These are phyloP conservation scores for Allantophomopsis cytisporea DNA, from an alignment of 2,329 filamentous ascomycete genomes.

Conservation along the genomic window DNA sequence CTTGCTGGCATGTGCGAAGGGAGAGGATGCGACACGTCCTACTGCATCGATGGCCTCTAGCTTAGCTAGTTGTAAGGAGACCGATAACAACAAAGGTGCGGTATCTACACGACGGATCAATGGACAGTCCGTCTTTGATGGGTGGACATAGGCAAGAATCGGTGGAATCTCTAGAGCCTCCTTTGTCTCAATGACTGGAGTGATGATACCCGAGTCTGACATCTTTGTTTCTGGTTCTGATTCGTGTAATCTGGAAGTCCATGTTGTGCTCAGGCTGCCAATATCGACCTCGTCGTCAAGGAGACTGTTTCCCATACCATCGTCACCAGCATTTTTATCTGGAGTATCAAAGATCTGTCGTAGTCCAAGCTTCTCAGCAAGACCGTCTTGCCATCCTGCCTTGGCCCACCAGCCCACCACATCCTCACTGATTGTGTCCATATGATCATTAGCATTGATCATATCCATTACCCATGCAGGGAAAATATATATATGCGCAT, in stretches of 20 bases:
- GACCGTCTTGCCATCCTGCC: constrained; percentile 73
- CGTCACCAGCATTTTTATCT: constrained; percentile 22
- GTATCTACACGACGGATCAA: constrained; percentile 84
- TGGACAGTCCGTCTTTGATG: constrained; percentile 28
- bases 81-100: constrained; percentile 63
- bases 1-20: constrained; percentile 68
- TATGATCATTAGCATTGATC: constrained; percentile 61
- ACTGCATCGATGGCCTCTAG: constrained; percentile 57
- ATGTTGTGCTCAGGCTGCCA: constrained; percentile 16
- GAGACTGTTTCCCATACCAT: constrained; percentile 13
- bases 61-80: constrained; percentile 80
- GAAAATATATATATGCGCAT: constrained; percentile 91
- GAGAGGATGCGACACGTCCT: constrained; percentile 42
- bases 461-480: constrained; percentile 85
- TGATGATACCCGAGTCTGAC: not conserved
- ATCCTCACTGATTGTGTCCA: constrained; percentile 85
- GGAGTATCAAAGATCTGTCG: constrained; percentile 45
- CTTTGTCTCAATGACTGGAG: constrained; percentile 2
- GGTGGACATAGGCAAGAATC: constrained; percentile 73
- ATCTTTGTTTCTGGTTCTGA: constrained; percentile 1
- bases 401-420: constrained; percentile 94
- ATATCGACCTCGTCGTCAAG: constrained; percentile 15
- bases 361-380: constrained; percentile 66
- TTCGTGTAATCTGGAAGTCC: constrained; percentile 10
- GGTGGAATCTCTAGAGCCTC: constrained; percentile 43